Evolutionary conservation across 73 alveolate genomes (phyloP), one percentile per base, ranked within the genome.

Genomic region (Symbiodinium pilosum): DNA sequence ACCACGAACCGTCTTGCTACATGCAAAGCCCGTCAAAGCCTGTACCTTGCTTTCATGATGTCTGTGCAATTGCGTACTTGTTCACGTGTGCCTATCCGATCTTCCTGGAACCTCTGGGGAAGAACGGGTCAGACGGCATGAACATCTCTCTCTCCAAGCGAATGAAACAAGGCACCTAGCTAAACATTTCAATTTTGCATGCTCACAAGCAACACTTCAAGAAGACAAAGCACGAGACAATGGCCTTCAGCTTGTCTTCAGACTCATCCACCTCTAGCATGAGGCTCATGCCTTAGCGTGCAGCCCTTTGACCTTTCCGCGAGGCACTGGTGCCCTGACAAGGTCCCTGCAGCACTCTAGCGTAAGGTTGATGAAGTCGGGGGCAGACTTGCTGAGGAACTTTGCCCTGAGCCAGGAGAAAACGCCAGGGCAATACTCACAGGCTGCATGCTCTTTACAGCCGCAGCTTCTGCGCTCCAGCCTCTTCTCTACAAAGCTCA

Each of bases 401-500:
- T 89, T 89, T 36, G 36, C 9, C 95, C 95, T 89, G 16, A 38
- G 20, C 36, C 32, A 18, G 16, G 83, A 28, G 6, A 18, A 43
- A 16, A 38, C 51, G 51, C 52, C 34, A 20, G 38, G 12, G 38
- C 36, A 39, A 40, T n/a, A 77, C 36, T 73, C 44, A 73, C 86
- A 73, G 9, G 39, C n/a, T n/a, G n/a, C n/a, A n/a, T n/a, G n/a
- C n/a, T 56, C 77, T 56, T 56, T 30, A 24, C 28, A 56, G n/a
- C n/a, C n/a, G n/a, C n/a, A n/a, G n/a, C n/a, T n/a, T n/a, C n/a
- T n/a, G 34, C 81, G 30, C 1, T 75, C 75, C 38, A 21, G 95
- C 98, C 98, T 92, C 91, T 92, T 92, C 98, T 92, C 98, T 43
- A 75, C 91, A n/a, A 69, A 92, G 92, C 98, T 92, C 64, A 92